Percentiles rank a stretch among this genome's conserved stretches.
Conservation (phyloP, 2,329 filamentous ascomycete genomes). For the Akanthomyces uredinophilus region DNA sequence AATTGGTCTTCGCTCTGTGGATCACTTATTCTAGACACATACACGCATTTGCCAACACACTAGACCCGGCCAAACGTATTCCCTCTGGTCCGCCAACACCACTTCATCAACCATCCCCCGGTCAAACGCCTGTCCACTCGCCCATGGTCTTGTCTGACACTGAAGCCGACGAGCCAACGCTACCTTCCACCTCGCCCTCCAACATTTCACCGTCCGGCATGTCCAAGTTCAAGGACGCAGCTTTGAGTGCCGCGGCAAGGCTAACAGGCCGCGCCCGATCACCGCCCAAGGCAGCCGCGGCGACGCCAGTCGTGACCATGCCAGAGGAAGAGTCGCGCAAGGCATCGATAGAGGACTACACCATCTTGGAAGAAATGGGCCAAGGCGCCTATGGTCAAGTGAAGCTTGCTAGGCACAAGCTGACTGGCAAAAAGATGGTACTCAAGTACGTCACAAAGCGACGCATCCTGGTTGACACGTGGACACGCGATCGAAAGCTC, state of each 20-base stretch:
- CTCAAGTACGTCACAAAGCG: conserved; percentile 97
- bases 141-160: conserved; percentile 52
- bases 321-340: conserved; percentile 47
- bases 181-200: conserved; percentile 37
- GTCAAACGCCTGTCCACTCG: conserved; percentile 57
- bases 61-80: conserved; percentile 44
- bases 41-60: conserved; percentile 62
- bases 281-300: conserved; percentile 25
- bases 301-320: conserved; percentile 26
- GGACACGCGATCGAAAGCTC: conserved; percentile 87
- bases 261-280: conserved; percentile 38
- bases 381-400: conserved; percentile 97
- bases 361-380: conserved; percentile 95
- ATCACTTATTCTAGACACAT: conserved; percentile 93
- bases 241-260: conserved; percentile 49
- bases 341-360: conserved; percentile 84
- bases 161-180: conserved; percentile 42
- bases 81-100: conserved; percentile 63
- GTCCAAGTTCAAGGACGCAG: conserved; percentile 51
- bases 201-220: conserved; percentile 46
- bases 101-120: conserved; percentile 72
- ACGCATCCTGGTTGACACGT: conserved; percentile 94
- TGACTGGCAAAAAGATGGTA: conserved; percentile 76
- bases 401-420: conserved; percentile 85
- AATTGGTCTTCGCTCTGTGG: conserved; percentile 93